Base-by-base conservation (phyloP, 345 rosid genomes). In the Melaleuca quinquenervia region DNA sequence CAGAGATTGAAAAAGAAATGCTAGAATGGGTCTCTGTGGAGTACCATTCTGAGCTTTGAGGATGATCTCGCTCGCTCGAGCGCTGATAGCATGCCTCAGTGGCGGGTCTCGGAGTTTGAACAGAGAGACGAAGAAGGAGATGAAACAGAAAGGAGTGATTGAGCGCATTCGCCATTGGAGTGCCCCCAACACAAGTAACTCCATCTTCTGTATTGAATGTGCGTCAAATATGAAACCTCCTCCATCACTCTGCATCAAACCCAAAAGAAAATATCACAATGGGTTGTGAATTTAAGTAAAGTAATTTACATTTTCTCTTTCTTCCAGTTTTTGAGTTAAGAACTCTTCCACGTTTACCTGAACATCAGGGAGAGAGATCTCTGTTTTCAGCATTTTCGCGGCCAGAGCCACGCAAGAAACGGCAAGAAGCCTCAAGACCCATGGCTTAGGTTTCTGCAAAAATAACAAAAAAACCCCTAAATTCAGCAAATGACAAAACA, bases 81-180 rank as follows among this genome's bases (percentile, higher is more conserved):
- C 86, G 84, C 88, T 91, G 80, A 95, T 93, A 12, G 94, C 91
- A 84, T 91, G 91, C 58, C 62, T 87, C 82, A 84, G 83, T 22
- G 92, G 82, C 15, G 93, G 93, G 82, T 93, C 93, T 29, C 92
- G 86, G 85, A 91, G 94, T 55, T 93, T 90, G 88, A 93, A 90
- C 86, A 91, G 90, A 74, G 91, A 86, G 58, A 92, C 50, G 90
- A 95, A 95, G 90, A 90, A 93, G 26, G 91, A 44, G 75, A 95
- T 60, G 86, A 96, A 96, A n/a, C 95, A 91, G 88, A 96, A 95
- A 3, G 99, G 98, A 84, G 97, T 95, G 84, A 96, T 84, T 24
- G 99, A 96, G 29, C 99, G 95, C 98, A 94, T 96, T 87, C 99
- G 87, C 99, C 99, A 96, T 88, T 94, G 91, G 27, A 96, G 90